Evolutionary conservation across 306 rosid species (phyloP).

Genomic region (Ormosia semicastrata): DNA sequence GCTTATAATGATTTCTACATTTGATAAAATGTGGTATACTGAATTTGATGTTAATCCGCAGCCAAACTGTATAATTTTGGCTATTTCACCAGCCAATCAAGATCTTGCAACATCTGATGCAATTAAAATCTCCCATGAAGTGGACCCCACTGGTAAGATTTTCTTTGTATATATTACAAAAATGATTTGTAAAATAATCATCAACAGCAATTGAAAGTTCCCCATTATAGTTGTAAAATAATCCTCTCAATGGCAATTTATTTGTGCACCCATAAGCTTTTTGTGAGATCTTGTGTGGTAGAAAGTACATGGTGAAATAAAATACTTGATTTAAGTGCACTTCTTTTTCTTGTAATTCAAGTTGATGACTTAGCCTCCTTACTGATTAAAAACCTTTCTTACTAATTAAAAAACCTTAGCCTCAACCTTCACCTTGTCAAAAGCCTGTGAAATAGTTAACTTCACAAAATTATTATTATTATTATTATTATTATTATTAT

Average conservation of each 20-base stretch:
- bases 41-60: conserved; percentile 42
- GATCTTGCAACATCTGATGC: conserved; percentile 99
- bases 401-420: background rate
- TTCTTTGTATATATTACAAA: background rate
- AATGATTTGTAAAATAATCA: background rate
- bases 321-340: background rate
- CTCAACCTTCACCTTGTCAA: background rate
- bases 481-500: background rate
- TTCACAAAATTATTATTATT: no score
- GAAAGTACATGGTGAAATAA: background rate
- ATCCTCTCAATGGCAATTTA: background rate
- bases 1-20: background rate
- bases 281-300: no score
- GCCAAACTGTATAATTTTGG: conserved; percentile 96
- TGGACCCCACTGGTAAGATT: conserved; percentile 88
- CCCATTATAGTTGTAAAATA: background rate
- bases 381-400: background rate
- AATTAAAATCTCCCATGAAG: conserved; percentile 94
- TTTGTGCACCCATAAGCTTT: background rate
- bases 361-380: background rate
- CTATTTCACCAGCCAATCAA: conserved; percentile 97
- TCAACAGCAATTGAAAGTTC: background rate
- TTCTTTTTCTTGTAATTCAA: background rate
- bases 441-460: background rate
- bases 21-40: background rate